Conservation (phyloP, 768 basidiomycete species). For the Lyophyllum decastes region DNA sequence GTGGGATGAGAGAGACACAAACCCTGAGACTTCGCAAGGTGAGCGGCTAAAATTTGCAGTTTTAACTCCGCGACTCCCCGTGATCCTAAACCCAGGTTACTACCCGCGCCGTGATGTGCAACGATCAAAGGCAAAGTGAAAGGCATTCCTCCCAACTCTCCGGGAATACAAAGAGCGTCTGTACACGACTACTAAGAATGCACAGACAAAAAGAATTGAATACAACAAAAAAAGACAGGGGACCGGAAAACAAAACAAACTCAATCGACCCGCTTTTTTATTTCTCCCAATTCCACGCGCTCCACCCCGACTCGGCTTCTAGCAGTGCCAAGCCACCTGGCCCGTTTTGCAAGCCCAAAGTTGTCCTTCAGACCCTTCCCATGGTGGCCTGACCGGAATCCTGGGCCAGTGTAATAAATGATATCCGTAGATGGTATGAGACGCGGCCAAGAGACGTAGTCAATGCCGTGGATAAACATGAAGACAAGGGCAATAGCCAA, state of each 20-base stretch:
- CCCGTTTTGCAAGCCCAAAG: slow-evolving; percentile 33
- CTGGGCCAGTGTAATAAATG: slow-evolving; percentile 88
- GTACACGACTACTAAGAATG: background rate
- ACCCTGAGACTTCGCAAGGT: slow-evolving; percentile 11
- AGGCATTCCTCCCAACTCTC: background rate
- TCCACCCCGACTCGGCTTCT: slow-evolving; percentile 49
- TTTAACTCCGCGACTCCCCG: slow-evolving; percentile 30
- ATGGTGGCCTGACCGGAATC: slow-evolving; percentile 73
- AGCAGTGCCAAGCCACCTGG: slow-evolving; percentile 37
- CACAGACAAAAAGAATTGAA: background rate
- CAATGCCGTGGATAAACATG: slow-evolving; percentile 84
- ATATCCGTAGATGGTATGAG: slow-evolving; percentile 82
- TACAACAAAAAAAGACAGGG: background rate
- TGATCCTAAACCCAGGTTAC: background rate
- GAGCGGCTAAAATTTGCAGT: slow-evolving; percentile 23
- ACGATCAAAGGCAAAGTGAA: background rate
- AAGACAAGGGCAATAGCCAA: slow-evolving; percentile 63
- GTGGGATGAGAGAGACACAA: slow-evolving; percentile 16
- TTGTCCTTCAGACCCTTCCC: slow-evolving; percentile 66
- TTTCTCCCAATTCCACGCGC: slow-evolving; percentile 77
- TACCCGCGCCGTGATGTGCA: background rate
- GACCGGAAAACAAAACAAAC: background rate
- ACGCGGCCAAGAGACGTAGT: slow-evolving; percentile 94
- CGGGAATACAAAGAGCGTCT: background rate
- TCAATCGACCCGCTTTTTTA: slow-evolving; percentile 78